Percentiles rank a stretch among this genome's conserved stretches.
phyloP scores from a whole-genome alignment of 805 yeast genomes.

The Pichia nakasei region DNA sequence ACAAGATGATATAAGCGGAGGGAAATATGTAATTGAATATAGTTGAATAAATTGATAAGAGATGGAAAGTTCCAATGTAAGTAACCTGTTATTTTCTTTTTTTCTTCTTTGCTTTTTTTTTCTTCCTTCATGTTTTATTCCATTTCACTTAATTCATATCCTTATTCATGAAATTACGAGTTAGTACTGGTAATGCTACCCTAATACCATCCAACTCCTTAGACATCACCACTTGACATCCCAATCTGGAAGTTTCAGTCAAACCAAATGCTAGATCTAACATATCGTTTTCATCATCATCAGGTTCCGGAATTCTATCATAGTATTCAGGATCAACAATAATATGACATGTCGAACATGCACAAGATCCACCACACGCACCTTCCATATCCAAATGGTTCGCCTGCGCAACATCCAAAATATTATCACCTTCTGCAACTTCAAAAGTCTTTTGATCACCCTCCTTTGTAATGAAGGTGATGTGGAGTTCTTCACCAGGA shows the following conservation, averaged over 20 bases:
- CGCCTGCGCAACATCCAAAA: conserved; percentile 92
- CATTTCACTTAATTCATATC: conserved; percentile 48
- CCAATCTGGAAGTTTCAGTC: conserved; percentile 92
- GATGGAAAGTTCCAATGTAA: too few species aligned
- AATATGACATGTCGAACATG: conserved; percentile 96
- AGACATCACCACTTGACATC: conserved; percentile 86
- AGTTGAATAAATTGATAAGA: too few species aligned
- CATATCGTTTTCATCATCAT: conserved; percentile 98
- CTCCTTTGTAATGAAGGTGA: conserved; percentile 87
- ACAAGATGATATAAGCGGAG: too few species aligned
- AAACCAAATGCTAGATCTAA: conserved; percentile 94
- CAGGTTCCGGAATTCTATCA: conserved; percentile 88
- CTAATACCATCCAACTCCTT: conserved; percentile 89
- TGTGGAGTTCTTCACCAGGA: conserved; percentile 83
- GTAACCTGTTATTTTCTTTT: too few species aligned
- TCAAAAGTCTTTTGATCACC: conserved; percentile 77
- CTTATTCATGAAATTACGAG: conserved; percentile 76
- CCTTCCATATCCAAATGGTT: conserved; percentile 92
- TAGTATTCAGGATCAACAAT: conserved; percentile 93
- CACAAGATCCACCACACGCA: conserved; percentile 99
- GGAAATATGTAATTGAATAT: too few species aligned
- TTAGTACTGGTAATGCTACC: conserved; percentile 96
- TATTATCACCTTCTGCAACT: conserved; percentile 85
- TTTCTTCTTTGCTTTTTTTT: not conserved
- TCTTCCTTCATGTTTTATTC: not conserved